A percentile compares a stretch with the other conserved stretches of the same genome.
Conservation (phyloP, 176 grass and related monocot genomes). For the Eremochloa ophiuroides region DNA sequence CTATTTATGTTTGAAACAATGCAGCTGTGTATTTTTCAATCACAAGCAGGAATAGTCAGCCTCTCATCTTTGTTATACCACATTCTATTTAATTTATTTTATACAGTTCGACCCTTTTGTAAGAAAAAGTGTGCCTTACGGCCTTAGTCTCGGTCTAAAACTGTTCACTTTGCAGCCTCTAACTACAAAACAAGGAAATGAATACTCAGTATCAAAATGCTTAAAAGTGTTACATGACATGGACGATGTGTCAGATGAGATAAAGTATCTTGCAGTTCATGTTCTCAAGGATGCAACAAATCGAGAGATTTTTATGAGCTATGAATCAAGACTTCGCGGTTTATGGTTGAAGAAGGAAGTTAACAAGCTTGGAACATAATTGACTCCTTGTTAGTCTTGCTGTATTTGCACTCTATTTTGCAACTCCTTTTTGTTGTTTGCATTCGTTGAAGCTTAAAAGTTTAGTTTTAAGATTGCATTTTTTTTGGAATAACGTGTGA, state of each 20-base stretch:
- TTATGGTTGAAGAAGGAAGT: constrained; percentile 34
- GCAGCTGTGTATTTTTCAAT: background rate
- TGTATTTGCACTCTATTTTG: background rate
- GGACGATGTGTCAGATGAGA: constrained; percentile 19
- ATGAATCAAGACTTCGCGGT: constrained; percentile 2
- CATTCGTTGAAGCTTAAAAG: background rate
- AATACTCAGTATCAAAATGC: constrained; percentile 1
- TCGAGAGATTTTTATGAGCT: constrained; percentile 11
- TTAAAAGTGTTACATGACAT: constrained; percentile 4
- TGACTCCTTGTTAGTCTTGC: background rate
- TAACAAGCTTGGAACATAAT: background rate
- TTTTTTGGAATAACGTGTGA: background rate
- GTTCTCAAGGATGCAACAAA: constrained; percentile 12
- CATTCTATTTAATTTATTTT: background rate
- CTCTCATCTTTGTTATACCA: background rate
- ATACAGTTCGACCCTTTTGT: background rate
- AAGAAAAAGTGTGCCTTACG: background rate
- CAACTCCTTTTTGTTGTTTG: background rate
- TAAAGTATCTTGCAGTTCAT: constrained; percentile 5
- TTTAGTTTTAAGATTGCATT: background rate
- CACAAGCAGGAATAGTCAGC: background rate
- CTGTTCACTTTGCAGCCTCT: background rate
- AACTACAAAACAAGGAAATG: background rate
- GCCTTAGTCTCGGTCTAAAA: background rate
- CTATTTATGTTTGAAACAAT: background rate